A percentile compares a stretch with the other conserved stretches of the same genome.
Evolutionary conservation across 495 filamentous ascomycete genomes (phyloP).

Genomic region (Hyaloscypha hepaticicola): DNA sequence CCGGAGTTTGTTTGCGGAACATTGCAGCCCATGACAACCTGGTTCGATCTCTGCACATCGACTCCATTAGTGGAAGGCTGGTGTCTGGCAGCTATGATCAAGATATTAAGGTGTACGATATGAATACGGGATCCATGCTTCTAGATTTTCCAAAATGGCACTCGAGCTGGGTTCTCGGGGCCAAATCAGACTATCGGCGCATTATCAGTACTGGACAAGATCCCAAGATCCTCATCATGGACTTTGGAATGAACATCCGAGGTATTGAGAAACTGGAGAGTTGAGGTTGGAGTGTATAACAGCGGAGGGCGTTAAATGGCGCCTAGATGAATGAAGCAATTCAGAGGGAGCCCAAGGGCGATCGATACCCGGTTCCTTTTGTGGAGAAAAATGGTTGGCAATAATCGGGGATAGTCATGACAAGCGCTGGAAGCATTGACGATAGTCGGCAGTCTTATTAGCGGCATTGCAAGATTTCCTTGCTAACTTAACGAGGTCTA

Average conservation of each 20-base stretch:
- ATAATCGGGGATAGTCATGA: background rate
- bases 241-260: slow-evolving; percentile 65
- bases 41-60: slow-evolving; percentile 85
- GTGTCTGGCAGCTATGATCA: slow-evolving; percentile 93
- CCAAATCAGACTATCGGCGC: slow-evolving; percentile 90
- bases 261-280: slow-evolving; percentile 55
- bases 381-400: background rate
- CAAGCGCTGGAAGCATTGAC: background rate
- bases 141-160: slow-evolving; percentile 87
- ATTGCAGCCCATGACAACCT: slow-evolving; percentile 77
- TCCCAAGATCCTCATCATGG: slow-evolving; percentile 85
- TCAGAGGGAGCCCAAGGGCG: background rate
- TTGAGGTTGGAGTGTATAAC: slow-evolving; percentile 1
- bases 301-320: background rate
- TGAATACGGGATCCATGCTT: slow-evolving; percentile 67
- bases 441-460: background rate
- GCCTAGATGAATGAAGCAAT: background rate
- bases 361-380: background rate
- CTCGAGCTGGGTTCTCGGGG: slow-evolving; percentile 91
- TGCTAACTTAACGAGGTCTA: background rate
- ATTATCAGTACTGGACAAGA: slow-evolving; percentile 95
- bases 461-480: background rate
- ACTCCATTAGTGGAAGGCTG: slow-evolving; percentile 76
- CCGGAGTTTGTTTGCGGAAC: slow-evolving; percentile 75
- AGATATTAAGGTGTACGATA: slow-evolving; percentile 87